phyloP scores from a whole-genome alignment of 2,329 filamentous ascomycete species.

The Diplodia scrobiculata region DNA sequence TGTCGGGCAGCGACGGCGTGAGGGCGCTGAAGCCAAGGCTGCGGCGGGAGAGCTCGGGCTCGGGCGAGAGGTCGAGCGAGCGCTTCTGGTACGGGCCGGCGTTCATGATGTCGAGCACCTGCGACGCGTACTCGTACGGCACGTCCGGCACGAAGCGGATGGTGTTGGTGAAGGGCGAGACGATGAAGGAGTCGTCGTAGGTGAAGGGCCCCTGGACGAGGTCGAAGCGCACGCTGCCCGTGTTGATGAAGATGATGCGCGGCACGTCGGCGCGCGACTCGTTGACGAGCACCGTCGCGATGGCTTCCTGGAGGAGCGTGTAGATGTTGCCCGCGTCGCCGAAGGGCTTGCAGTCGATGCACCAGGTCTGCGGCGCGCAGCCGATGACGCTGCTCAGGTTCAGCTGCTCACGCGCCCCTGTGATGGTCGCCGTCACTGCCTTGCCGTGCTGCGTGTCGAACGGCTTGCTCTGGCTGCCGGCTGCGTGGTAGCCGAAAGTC shows the following conservation, averaged over 20 bases:
- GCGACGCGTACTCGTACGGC: conserved; percentile 50
- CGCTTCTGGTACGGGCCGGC: conserved; percentile 43
- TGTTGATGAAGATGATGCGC: conserved; percentile 63
- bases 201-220: conserved; percentile 65
- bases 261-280: conserved; percentile 53
- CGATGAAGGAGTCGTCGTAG: conserved; percentile 56
- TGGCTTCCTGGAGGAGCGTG: conserved; percentile 55
- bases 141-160: conserved; percentile 60
- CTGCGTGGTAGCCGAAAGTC: conserved; percentile 66
- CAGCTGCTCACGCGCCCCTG: conserved; percentile 54
- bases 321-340: conserved; percentile 58
- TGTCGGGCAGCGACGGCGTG: conserved; percentile 35
- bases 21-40: conserved; percentile 29
- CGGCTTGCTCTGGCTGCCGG: conserved; percentile 48
- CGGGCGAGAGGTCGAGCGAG: conserved; percentile 32
- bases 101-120: conserved; percentile 51
- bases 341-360: conserved; percentile 59
- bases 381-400: conserved; percentile 61
- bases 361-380: conserved; percentile 63
- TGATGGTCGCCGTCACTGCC: conserved; percentile 55
- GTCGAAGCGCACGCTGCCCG: conserved; percentile 63
- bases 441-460: conserved; percentile 57
- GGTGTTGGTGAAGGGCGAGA: conserved; percentile 58
- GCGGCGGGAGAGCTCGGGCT: conserved; percentile 42
- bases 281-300: conserved; percentile 58